Evolutionary conservation across 208 protist species (phyloP).

Genomic region (Leishmania tarentolae): DNA sequence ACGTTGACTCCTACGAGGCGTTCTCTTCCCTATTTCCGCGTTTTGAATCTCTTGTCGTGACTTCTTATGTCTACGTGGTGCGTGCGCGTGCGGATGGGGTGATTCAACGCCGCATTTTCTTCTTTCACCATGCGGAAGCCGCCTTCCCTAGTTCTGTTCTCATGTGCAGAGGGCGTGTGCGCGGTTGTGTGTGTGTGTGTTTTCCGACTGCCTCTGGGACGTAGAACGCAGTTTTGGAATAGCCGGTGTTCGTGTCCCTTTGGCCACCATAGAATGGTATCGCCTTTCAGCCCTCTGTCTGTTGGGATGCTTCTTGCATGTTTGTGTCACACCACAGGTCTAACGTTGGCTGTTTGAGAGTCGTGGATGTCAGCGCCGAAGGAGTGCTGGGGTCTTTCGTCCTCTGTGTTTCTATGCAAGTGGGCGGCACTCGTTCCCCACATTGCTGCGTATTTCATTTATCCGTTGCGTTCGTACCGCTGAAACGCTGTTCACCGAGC

Average conservation of each 20-base stretch:
- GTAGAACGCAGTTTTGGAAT: neutral
- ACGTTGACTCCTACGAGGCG: too few species aligned
- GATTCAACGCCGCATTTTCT: too few species aligned
- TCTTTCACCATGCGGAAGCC: too few species aligned
- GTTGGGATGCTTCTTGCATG: neutral
- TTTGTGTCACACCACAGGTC: neutral
- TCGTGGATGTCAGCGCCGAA: neutral
- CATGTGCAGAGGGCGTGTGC: too few species aligned
- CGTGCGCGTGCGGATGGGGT: too few species aligned
- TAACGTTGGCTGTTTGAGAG: neutral
- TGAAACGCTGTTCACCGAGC: neutral
- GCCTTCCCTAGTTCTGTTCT: too few species aligned
- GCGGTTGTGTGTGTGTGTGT: neutral
- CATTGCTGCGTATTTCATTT: neutral
- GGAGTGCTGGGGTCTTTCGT: neutral
- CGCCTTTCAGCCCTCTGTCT: neutral
- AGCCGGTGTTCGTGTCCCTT: neutral
- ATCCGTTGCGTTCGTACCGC: neutral
- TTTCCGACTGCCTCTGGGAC: neutral
- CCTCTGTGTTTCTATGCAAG: too few species aligned
- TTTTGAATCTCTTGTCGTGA: neutral
- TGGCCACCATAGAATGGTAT: too few species aligned
- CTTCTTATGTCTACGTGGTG: neutral
- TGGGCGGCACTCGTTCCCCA: neutral
- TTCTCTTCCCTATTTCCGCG: neutral